Percentiles rank a stretch among this genome's conserved stretches.
Conservation (phyloP, 495 filamentous ascomycete genomes). For the Oleoguttula mirabilis region DNA sequence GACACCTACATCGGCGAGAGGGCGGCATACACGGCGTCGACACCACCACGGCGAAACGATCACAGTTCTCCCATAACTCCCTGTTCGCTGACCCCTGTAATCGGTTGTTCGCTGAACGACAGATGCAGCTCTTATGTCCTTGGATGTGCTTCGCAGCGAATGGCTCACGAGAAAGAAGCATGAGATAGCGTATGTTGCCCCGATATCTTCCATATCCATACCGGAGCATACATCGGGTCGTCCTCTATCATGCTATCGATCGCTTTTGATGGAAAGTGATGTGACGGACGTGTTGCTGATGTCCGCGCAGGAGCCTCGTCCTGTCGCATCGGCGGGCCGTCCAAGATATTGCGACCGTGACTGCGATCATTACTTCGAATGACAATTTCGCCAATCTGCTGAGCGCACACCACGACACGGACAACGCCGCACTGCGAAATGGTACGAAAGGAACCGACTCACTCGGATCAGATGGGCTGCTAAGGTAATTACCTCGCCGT, state of each 20-base stretch:
- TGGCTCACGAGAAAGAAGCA: neutral
- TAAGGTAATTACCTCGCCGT: constrained; percentile 48
- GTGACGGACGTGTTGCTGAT: constrained; percentile 2
- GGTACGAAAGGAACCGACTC: constrained; percentile 34
- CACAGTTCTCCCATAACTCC: neutral
- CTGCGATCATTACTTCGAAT: constrained; percentile 7
- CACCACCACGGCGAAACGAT: no score
- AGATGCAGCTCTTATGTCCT: constrained; percentile 20
- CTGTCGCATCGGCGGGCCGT: constrained; percentile 14
- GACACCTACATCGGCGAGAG: no score
- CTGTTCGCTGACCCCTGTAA: neutral
- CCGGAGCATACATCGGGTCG: neutral
- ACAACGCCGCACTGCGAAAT: constrained; percentile 19
- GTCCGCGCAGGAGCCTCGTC: neutral
- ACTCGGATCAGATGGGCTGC: constrained; percentile 60
- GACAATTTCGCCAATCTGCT: constrained; percentile 5
- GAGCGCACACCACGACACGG: neutral
- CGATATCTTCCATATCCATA: neutral
- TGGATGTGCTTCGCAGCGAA: constrained; percentile 32
- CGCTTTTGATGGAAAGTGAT: constrained; percentile 3
- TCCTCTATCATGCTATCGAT: neutral
- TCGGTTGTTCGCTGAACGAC: constrained; percentile 2
- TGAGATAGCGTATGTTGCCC: constrained; percentile 2
- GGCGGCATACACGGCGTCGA: no score
- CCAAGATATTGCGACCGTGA: constrained; percentile 11